Evolutionary conservation across 345 rosid genomes (phyloP).

Genomic region (Lepidium sativum): DNA sequence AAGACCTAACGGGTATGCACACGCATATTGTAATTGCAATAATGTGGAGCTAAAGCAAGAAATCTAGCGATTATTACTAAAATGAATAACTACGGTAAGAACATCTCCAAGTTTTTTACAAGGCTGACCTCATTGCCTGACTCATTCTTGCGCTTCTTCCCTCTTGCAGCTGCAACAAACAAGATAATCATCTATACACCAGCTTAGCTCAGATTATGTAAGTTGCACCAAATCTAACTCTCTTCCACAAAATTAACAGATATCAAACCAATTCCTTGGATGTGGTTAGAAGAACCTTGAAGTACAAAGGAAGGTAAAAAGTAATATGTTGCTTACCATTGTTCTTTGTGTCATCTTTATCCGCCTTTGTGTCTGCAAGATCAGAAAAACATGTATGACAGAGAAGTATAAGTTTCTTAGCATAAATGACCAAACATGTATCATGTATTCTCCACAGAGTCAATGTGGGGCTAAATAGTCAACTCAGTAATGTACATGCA

Average conservation of each 20-base stretch:
- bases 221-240: neutral
- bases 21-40: neutral
- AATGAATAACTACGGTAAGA: neutral
- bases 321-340: conserved; percentile 35
- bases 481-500: neutral
- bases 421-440: neutral
- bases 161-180: conserved; percentile 55
- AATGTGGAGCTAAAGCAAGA: neutral
- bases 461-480: neutral
- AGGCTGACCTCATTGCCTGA: conserved; percentile 69
- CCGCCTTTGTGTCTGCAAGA: conserved; percentile 61
- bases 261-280: neutral
- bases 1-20: neutral
- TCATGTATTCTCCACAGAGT: neutral
- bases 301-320: neutral
- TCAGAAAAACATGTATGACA: conserved; percentile 8
- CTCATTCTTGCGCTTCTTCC: conserved; percentile 84
- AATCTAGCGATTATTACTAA: neutral
- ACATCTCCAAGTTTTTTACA: conserved; percentile 1
- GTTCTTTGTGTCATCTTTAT: conserved; percentile 77
- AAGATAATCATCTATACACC: conserved; percentile 1
- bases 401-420: neutral
- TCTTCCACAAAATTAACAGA: neutral
- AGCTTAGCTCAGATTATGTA: neutral
- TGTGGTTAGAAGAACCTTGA: neutral